Evolutionary conservation across 345 rosid genomes (phyloP).

Genomic region (Populus ilicifolia): DNA sequence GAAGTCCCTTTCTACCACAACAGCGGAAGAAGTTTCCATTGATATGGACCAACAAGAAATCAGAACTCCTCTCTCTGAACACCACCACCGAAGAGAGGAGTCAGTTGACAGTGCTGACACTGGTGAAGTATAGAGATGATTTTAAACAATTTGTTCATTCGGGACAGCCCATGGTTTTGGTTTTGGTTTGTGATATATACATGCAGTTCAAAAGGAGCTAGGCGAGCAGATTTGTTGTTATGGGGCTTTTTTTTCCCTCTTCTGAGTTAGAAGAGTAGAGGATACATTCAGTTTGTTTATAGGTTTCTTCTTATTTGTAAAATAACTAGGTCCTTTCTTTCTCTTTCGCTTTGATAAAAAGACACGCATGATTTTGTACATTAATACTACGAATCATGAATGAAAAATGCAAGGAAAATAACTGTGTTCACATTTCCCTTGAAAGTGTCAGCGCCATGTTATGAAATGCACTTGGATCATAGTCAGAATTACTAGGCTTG

Average conservation of each 20-base stretch:
- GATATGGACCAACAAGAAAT: conserved; percentile 42
- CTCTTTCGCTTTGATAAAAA: not conserved
- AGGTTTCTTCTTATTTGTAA: conserved; percentile 27
- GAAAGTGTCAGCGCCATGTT: not conserved
- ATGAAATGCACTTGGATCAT: not conserved
- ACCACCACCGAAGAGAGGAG: conserved; percentile 57
- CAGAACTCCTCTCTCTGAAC: conserved; percentile 32
- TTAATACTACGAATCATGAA: conserved; percentile 8
- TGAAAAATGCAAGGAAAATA: conserved; percentile 20
- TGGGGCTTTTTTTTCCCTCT: too few species aligned
- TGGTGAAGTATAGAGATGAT: conserved; percentile 38
- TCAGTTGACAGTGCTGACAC: conserved; percentile 66
- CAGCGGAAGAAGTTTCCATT: conserved; percentile 44
- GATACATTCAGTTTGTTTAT: not conserved
- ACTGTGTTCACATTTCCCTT: not conserved
- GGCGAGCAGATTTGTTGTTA: conserved; percentile 19
- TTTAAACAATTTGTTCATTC: conserved; percentile 12
- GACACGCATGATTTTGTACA: conserved; percentile 28
- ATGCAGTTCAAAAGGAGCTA: conserved; percentile 9
- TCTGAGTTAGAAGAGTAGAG: conserved; percentile 8
- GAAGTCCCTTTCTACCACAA: conserved; percentile 38
- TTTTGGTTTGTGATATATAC: conserved; percentile 13
- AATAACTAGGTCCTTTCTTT: conserved; percentile 22
- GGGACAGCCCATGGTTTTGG: conserved; percentile 20
- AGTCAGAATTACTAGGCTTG: not conserved